Evolutionary conservation across 1,284 basidiomycete species (phyloP), one percentile per base, ranked within the genome.

Genomic region (Heliocybe sulcata): DNA sequence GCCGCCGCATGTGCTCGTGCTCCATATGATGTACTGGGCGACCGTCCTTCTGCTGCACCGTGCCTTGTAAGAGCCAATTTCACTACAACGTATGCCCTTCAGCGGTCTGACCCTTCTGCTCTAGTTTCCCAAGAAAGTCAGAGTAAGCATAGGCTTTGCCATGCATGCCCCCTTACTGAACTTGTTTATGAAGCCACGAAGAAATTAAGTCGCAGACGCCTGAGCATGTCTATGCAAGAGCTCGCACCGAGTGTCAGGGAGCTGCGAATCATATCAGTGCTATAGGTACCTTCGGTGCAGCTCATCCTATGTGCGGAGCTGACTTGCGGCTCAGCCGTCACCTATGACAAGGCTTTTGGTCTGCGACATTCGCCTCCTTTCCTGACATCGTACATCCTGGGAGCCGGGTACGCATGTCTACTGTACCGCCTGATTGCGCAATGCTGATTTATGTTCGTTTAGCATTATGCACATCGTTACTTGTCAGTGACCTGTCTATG

Each of bases 381-480:
- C 67, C 64, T 92, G 57, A 82, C 85, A 2, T 85, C 88, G 33
- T 89, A 86, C 66, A 74, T 93, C 45, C 80, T 94, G 55, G 82
- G 77, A 60, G 85, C 91, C 53, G 85, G 85, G 87, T 90, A 67
- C 62, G 85, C 72, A n/a, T n/a, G 45, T 4, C 47, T 25, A 47
- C 4, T 22, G 25, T 31, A 25, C 25, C 14, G 47, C 4, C 25
- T 4, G 52, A 45, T 10, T 27, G 33, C 53, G 45, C 35, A 49
- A 35, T 10, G 52, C n/a, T 49, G n/a, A 55, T 42, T 61, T 54
- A 33, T 49, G n/a, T n/a, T 51, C 51, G 9, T 42, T 3, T 59
- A 90, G 90, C 31, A 89, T 93, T 63, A 90, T 93, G 85, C 90
- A 92, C 63, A 80, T 90, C 38, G 73, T 88, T 57, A 86, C 84